phyloP scores from a whole-genome alignment of 805 yeast species.

The Ogataea kodamae region DNA sequence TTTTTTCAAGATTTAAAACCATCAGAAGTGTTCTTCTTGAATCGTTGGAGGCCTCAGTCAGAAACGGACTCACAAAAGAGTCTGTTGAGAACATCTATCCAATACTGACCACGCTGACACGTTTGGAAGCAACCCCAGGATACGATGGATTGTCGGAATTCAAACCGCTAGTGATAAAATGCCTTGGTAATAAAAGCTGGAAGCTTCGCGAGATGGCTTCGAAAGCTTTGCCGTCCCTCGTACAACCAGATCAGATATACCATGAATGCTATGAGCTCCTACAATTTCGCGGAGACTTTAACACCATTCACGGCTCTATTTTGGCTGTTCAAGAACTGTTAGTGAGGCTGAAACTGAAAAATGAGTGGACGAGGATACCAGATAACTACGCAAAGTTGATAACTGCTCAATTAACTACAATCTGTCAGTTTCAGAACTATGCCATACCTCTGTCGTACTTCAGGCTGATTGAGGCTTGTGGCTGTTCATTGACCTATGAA shows the following conservation, averaged over 20 bases:
- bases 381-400: conserved; percentile 28
- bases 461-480: conserved; percentile 13
- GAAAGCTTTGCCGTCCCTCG: conserved; percentile 54
- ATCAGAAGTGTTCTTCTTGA: conserved; percentile 48
- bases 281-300: conserved; percentile 31
- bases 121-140: conserved; percentile 60
- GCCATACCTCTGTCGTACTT: conserved; percentile 25
- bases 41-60: conserved; percentile 36
- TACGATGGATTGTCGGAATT: conserved; percentile 53
- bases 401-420: conserved; percentile 20
- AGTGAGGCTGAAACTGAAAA: conserved; percentile 16
- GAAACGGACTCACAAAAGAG: conserved; percentile 18
- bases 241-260: conserved; percentile 32
- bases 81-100: conserved; percentile 68
- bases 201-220: conserved; percentile 88
- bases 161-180: conserved; percentile 41
- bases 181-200: conserved; percentile 62
- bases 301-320: conserved; percentile 57
- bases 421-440: conserved; percentile 19
- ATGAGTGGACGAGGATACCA: conserved; percentile 26
- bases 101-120: conserved; percentile 65
- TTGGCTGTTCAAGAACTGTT: conserved; percentile 44
- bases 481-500: conserved; percentile 2
- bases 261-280: conserved; percentile 27
- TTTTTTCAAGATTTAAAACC: conserved; percentile 63